Percentiles rank a stretch among this genome's conserved stretches.
These are phyloP conservation scores for Speleostelium caveatum DNA, from an alignment of 78 protist species.

Conservation along the genomic window DNA sequence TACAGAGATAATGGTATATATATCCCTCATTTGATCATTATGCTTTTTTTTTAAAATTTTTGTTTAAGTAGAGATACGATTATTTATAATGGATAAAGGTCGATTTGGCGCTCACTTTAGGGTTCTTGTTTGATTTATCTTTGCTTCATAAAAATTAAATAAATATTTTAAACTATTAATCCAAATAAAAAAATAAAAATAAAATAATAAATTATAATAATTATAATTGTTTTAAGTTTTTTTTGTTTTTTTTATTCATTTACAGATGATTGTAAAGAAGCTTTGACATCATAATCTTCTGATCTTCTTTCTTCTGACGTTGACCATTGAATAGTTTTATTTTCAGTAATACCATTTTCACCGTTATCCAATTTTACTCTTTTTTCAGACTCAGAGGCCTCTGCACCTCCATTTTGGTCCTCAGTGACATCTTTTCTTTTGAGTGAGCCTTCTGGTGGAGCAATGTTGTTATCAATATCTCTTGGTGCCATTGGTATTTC, in stretches of 20 bases:
- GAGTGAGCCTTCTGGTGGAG: background rate
- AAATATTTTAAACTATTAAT: no score
- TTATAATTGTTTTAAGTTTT: no score
- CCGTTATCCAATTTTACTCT: constrained; percentile 6
- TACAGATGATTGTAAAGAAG: constrained; percentile 18
- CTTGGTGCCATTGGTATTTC: background rate
- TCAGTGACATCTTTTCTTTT: background rate
- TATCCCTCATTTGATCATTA: no score
- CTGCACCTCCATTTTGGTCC: background rate
- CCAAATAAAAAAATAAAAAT: no score
- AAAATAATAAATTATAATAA: no score
- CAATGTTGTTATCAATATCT: background rate
- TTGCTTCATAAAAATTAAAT: no score
- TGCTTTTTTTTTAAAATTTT: no score
- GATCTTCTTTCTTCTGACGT: constrained; percentile 31
- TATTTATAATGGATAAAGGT: no score
- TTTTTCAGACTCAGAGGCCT: background rate
- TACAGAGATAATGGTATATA: no score
- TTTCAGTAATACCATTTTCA: background rate
- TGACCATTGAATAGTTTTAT: constrained; percentile 65
- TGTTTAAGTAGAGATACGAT: no score
- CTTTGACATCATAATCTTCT: constrained; percentile 39
- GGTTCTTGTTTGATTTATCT: no score
- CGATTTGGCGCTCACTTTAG: no score
- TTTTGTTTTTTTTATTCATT: background rate